These are phyloP conservation scores for Exophiala xenobiotica DNA, from an alignment of 2,329 filamentous ascomycete species.

Conservation along the genomic window DNA sequence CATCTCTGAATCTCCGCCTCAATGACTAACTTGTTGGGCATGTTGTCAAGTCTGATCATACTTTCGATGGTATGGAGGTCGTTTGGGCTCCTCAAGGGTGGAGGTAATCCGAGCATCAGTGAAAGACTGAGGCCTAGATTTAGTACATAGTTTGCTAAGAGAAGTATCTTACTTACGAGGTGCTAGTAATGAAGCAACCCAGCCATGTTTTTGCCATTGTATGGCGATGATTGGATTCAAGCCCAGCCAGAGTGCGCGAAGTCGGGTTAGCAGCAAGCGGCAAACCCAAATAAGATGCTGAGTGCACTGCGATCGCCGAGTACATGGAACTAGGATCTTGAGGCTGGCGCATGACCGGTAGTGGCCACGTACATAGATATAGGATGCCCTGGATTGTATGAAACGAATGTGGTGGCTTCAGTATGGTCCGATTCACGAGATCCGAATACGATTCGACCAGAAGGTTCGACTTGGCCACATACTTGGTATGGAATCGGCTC, in stretches of 20 bases:
- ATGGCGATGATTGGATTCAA: slow-evolving; percentile 1
- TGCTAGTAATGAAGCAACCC: slow-evolving; percentile 7
- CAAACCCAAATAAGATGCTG: slow-evolving; percentile 4
- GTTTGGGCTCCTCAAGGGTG: slow-evolving; percentile 2
- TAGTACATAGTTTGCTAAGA: not conserved
- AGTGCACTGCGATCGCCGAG: slow-evolving; percentile 5
- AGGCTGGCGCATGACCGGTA: slow-evolving; percentile 12
- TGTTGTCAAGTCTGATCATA: slow-evolving; percentile 2
- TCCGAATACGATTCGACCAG: slow-evolving; percentile 7
- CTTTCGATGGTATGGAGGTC: slow-evolving; percentile 6
- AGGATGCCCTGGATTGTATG: slow-evolving; percentile 12
- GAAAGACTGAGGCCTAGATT: slow-evolving; percentile 4
- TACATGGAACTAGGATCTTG: slow-evolving; percentile 13
- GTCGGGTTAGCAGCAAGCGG: not conserved
- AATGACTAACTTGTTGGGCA: slow-evolving; percentile 5
- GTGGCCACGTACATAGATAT: slow-evolving; percentile 9
- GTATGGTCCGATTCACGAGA: slow-evolving; percentile 6
- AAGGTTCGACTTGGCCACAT: slow-evolving; percentile 6
- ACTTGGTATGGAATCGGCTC: slow-evolving; percentile 4
- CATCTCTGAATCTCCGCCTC: slow-evolving; percentile 8
- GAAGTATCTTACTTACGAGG: not conserved
- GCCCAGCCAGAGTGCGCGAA: not conserved
- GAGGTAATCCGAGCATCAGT: slow-evolving; percentile 5
- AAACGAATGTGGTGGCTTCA: slow-evolving; percentile 9
- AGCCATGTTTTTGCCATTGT: slow-evolving; percentile 11